phyloP scores from a whole-genome alignment of 2,329 filamentous ascomycete species.

The Trichoderma brevicompactum region DNA sequence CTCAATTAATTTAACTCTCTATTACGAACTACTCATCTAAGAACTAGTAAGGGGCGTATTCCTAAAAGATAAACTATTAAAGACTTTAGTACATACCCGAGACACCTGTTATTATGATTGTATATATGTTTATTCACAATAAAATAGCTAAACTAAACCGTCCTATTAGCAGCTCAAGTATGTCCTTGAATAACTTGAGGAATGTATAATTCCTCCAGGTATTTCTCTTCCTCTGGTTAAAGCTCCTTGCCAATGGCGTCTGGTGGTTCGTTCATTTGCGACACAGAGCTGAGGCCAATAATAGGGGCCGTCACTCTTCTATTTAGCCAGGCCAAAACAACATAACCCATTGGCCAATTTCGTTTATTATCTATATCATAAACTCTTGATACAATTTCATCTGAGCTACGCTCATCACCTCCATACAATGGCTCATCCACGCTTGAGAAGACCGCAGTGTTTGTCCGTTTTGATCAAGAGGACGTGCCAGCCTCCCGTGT shows the following conservation, averaged over 20 bases:
- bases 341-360: constrained; percentile 63
- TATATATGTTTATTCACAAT: too few relatives aligned
- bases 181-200: constrained; percentile 53
- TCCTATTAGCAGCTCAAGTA: too few relatives aligned
- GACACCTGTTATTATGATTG: too few relatives aligned
- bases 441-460: not conserved
- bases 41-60: too few relatives aligned
- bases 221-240: constrained; percentile 61
- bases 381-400: constrained; percentile 38
- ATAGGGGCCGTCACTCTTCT: constrained; percentile 60
- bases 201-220: constrained; percentile 65
- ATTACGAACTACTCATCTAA: too few relatives aligned
- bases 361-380: constrained; percentile 61
- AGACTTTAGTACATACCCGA: too few relatives aligned
- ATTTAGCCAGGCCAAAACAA: constrained; percentile 60
- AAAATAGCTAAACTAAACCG: too few relatives aligned
- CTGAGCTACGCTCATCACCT: constrained; percentile 30
- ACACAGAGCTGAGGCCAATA: constrained; percentile 61
- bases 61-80: too few relatives aligned
- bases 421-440: not conserved
- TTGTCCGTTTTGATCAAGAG: constrained; percentile 42
- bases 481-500: constrained; percentile 32
- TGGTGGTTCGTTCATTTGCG: constrained; percentile 65
- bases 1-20: too few relatives aligned
- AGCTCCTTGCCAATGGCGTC: constrained; percentile 50